phyloP scores from a whole-genome alignment of 495 filamentous ascomycete species.

The Aspergillus biplanus region DNA sequence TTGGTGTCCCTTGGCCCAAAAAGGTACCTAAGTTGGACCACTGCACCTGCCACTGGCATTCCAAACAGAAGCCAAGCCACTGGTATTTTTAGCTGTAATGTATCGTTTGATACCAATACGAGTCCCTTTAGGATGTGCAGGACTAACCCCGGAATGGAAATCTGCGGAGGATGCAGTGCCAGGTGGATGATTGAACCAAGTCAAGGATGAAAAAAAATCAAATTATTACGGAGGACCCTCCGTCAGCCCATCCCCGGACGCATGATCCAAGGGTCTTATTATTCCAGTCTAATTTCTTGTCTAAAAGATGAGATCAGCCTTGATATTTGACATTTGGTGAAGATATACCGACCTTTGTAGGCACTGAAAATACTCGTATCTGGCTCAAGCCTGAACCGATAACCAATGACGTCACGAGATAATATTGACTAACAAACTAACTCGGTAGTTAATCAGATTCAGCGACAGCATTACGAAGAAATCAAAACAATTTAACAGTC shows the following conservation, averaged over 20 bases:
- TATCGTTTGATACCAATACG: conserved; percentile 9
- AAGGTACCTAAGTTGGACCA: conserved; percentile 1
- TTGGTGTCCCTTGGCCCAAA: conserved; percentile 1
- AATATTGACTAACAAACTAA: too few relatives aligned
- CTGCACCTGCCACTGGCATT: background rate
- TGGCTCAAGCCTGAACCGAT: too few relatives aligned
- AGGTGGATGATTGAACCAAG: too few relatives aligned
- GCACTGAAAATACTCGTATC: too few relatives aligned
- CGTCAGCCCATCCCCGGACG: background rate
- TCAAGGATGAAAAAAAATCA: background rate
- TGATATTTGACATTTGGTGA: too few relatives aligned
- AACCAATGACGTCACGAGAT: conserved; percentile 2
- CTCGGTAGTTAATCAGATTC: too few relatives aligned
- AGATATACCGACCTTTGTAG: too few relatives aligned
- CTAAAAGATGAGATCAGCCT: too few relatives aligned
- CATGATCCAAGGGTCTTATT: too few relatives aligned
- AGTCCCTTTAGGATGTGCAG: background rate
- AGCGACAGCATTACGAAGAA: too few relatives aligned
- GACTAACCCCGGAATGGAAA: background rate
- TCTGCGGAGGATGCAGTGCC: background rate
- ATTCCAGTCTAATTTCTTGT: too few relatives aligned
- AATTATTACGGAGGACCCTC: background rate
- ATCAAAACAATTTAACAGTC: too few relatives aligned
- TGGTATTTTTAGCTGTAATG: conserved; percentile 1
- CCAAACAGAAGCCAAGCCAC: background rate